Percentiles rank a stretch among this genome's conserved stretches.
Evolutionary conservation across 345 rosid species (phyloP).

Genomic region (Hirschfeldia incana): DNA sequence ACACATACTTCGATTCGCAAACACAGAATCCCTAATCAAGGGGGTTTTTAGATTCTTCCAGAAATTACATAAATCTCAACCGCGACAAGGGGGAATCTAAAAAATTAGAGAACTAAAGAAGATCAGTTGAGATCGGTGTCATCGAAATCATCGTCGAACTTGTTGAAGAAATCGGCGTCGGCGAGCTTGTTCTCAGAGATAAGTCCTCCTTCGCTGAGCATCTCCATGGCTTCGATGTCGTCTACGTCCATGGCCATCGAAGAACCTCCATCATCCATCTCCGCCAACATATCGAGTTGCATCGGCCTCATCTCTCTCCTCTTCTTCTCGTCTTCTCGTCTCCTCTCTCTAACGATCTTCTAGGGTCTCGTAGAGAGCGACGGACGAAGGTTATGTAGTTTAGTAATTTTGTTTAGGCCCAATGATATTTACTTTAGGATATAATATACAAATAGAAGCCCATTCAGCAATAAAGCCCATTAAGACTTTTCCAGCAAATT

Average conservation of each 20-base stretch:
- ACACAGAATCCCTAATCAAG: background rate
- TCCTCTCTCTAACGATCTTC: background rate
- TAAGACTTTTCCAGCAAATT: too few relatives aligned
- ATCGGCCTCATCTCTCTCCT: conserved; percentile 56
- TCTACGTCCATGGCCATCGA: conserved; percentile 69
- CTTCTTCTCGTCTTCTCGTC: background rate
- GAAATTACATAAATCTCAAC: background rate
- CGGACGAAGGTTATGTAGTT: background rate
- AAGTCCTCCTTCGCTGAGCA: conserved; percentile 68
- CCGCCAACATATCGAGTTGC: conserved; percentile 54
- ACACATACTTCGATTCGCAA: background rate
- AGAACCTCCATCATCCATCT: conserved; percentile 4
- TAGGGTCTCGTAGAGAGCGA: background rate
- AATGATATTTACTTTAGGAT: too few relatives aligned
- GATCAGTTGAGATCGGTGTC: conserved; percentile 78
- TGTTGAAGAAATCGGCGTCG: conserved; percentile 86
- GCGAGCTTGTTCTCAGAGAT: conserved; percentile 68
- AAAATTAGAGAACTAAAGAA: background rate
- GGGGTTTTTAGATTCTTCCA: background rate
- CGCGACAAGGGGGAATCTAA: background rate
- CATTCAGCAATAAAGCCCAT: too few relatives aligned
- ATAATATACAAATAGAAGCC: too few relatives aligned
- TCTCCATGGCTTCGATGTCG: conserved; percentile 73
- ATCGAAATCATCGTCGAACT: conserved; percentile 46
- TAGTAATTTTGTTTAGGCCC: background rate